phyloP scores from a whole-genome alignment of 805 yeast genomes.

The Candida vartiovaarae region DNA sequence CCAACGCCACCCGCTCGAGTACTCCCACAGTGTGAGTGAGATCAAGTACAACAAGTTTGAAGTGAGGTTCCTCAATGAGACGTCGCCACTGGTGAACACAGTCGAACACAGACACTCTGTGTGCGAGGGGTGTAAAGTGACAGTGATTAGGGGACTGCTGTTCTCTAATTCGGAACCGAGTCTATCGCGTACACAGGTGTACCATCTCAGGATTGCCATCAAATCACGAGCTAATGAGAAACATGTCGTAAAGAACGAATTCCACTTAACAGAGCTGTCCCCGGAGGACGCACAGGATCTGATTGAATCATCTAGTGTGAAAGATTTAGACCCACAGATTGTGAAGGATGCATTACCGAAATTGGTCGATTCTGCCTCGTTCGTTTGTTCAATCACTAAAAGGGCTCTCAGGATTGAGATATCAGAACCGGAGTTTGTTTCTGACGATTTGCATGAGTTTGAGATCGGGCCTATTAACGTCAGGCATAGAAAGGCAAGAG shows the following conservation, averaged over 20 bases:
- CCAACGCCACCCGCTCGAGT: slow-evolving; percentile 22
- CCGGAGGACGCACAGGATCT: slow-evolving; percentile 27
- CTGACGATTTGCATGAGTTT: slow-evolving; percentile 40
- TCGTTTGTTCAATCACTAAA: slow-evolving; percentile 37
- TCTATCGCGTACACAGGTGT: slow-evolving; percentile 19
- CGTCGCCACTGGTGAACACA: slow-evolving; percentile 21
- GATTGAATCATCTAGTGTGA: slow-evolving; percentile 11
- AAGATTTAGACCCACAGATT: slow-evolving; percentile 8
- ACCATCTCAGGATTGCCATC: slow-evolving; percentile 29
- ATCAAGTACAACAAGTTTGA: slow-evolving; percentile 18
- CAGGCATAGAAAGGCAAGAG: slow-evolving; percentile 38
- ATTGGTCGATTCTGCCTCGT: slow-evolving; percentile 40
- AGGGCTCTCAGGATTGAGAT: slow-evolving; percentile 47
- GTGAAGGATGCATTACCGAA: slow-evolving; percentile 25
- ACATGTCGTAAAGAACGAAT: slow-evolving; percentile 25
- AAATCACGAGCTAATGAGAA: slow-evolving; percentile 20
- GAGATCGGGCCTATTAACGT: slow-evolving; percentile 42
- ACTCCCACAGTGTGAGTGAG: slow-evolving; percentile 23
- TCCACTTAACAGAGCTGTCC: slow-evolving; percentile 22
- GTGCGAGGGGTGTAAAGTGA: slow-evolving; percentile 18
- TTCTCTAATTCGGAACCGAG: slow-evolving; percentile 23
- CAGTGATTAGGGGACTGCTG: slow-evolving; percentile 22
- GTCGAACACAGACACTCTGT: slow-evolving; percentile 13
- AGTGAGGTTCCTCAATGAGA: slow-evolving; percentile 21
- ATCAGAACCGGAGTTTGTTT: slow-evolving; percentile 41